Conservation (phyloP, 2,329 filamentous ascomycete genomes). For the Exserohilum turcica region DNA sequence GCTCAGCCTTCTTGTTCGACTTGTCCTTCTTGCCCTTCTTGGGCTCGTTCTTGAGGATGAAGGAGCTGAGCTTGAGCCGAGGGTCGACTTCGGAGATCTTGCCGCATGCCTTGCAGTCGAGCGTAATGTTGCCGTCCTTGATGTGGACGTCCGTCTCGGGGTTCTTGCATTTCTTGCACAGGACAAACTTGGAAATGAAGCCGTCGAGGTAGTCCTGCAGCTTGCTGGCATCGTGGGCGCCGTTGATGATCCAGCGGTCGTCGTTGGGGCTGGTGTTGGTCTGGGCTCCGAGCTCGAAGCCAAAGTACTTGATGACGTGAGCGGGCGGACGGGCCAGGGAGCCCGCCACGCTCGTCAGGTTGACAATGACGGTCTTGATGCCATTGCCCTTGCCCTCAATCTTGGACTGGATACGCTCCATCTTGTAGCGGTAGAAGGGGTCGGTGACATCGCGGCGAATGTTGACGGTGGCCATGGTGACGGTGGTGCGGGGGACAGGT, state of each 20-base stretch:
- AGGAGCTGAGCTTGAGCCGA: slow-evolving; percentile 93
- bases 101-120: slow-evolving; percentile 99
- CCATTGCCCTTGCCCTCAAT: slow-evolving; percentile 99
- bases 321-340: slow-evolving; percentile 89
- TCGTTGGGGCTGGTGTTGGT: slow-evolving; percentile 97
- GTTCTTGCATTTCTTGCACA: slow-evolving; percentile 99
- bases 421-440: slow-evolving; percentile 99
- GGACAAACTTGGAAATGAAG: slow-evolving; percentile 98
- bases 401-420: slow-evolving; percentile 98
- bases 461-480: slow-evolving; percentile 96
- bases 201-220: slow-evolving; percentile 97
- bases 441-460: slow-evolving; percentile 96
- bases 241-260: slow-evolving; percentile 99
- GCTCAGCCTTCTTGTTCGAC: slow-evolving; percentile 84
- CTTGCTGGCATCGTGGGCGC: slow-evolving; percentile 91
- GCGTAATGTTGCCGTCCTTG: slow-evolving; percentile 87
- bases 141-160: slow-evolving; percentile 95
- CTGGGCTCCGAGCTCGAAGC: slow-evolving; percentile 97
- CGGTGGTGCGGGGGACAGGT: slow-evolving; percentile 49
- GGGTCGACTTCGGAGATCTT: slow-evolving; percentile 90
- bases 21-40: slow-evolving; percentile 98
- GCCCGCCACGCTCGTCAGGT: slow-evolving; percentile 89
- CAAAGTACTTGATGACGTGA: slow-evolving; percentile 99
- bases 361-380: slow-evolving; percentile 98
- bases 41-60: slow-evolving; percentile 94